Base-by-base conservation (phyloP, 441 rosid genomes). In the Iberis amara region DNA sequence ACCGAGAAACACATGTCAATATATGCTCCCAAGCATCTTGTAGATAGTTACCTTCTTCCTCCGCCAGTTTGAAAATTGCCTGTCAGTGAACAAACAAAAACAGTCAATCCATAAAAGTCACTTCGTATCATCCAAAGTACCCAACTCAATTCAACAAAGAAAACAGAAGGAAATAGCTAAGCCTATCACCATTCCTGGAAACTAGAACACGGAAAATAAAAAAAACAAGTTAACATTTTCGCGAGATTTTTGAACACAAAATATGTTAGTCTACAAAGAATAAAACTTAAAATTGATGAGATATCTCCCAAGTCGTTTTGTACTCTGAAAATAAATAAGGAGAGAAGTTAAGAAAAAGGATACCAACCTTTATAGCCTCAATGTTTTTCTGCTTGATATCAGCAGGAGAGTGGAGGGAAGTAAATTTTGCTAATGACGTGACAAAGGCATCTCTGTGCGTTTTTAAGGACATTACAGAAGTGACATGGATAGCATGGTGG, bases 11-110 rank as follows among this genome's bases (percentile, higher is more conserved):
- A 68, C 99, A 94, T 24, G 96, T 87, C 81, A 94, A 80, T 55
- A 94, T 79, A 78, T 94, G 99, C 71, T 94, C 99, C 99, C 99
- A 94, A 60, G 97, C 97, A 73, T 94, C 99, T 80, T 87, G 97
- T 72, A 94, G 75, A 73, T 86, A 94, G 68, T 89, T 89, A 12
- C 99, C 99, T 70, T 94, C 97, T 73, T 94, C 99, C 59, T 89
- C 95, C 41, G 99, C 99, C 74, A 94, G 79, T 46, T 85, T 74
- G 59, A 94, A 79, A 69, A 94, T 77, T 59, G 91, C 96, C 99
- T 94, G 53, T 28, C 36, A 70, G 69, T 43, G 42, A 33, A 56
- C 14, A 49, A 63, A 27, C 36, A 40, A 26, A 67, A 36, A 55
- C 28, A 52, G 18, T 65, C 31, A 37, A 11, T 37, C 51, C 39